Evolutionary conservation across 2,329 filamentous ascomycete species (phyloP), one percentile per base, ranked within the genome.

Genomic region (Lasiodiplodia sp.): DNA sequence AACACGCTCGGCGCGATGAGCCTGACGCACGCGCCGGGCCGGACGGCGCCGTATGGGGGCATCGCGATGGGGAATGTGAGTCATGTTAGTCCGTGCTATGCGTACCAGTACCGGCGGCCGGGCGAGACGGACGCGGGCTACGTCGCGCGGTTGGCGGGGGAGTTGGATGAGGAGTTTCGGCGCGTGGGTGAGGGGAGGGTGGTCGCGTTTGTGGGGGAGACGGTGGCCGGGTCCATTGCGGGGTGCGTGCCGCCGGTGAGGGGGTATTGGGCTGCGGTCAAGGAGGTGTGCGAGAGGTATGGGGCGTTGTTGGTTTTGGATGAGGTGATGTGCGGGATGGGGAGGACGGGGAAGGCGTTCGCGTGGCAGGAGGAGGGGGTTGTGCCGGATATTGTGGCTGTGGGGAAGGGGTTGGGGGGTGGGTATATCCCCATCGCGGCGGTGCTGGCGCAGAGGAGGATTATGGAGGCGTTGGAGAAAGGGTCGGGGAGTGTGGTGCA

Each of bases 271-370:
- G 79, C 83, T 62, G 91, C 90, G 0, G 87, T 95, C 78, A 86
- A 86, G 73, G 80, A 82, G 1, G 82, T 96, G 1, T 96, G 92
- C 76, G 85, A 90, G 66, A 87, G 87, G 70, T 84, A 95, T 74
- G 92, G 90, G 0, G 88, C 90, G 0, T 85, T 96, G 0, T 82
- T 96, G 21, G 90, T 95, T 53, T 79, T 95, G 0, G 93, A 96
- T 74, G 92, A 95, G 75, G 85, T 93, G 52, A 92, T 94, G 90
- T 90, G 87, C 57, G 90, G 90, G 2, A 86, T 86, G 77, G 89
- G 89, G 0, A 80, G 88, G 1, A 85, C 84, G 0, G 89, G 88
- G 0, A 84, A 81, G 4, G 77, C 90, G 71, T 86, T 92, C 78
- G 87, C 87, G 1, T 91, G 87, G 85, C 83, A 90, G 72, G 82